Evolutionary conservation across 176 grass and related monocot genomes (phyloP).

Genomic region (Tuctoria greenei): DNA sequence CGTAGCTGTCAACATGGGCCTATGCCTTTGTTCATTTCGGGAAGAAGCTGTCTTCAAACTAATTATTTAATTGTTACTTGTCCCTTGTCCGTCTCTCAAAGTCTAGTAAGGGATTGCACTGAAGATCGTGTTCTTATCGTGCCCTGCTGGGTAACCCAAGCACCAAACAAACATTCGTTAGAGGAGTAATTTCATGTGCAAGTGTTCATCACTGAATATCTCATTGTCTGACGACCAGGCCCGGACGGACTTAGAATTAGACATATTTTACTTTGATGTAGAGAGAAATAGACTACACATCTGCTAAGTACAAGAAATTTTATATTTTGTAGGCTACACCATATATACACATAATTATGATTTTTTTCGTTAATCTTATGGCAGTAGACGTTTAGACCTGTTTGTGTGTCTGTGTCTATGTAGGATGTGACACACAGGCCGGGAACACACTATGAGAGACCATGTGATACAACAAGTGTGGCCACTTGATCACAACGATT

Average conservation of each 20-base stretch:
- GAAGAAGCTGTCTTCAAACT: slow-evolving; percentile 20
- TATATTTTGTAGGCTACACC: no score
- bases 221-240: neutral
- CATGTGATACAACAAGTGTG: slow-evolving; percentile 40
- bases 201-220: no score
- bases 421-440: slow-evolving; percentile 17
- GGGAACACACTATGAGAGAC: slow-evolving; percentile 51
- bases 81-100: slow-evolving; percentile 10
- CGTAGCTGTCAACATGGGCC: slow-evolving; percentile 31
- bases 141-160: neutral
- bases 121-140: neutral
- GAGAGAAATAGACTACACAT: no score
- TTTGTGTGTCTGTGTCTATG: neutral
- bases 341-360: no score
- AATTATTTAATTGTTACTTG: neutral
- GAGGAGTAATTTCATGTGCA: no score
- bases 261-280: no score
- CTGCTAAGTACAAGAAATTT: no score
- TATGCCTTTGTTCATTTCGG: slow-evolving; percentile 12
- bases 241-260: no score
- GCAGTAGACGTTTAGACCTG: neutral
- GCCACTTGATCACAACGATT: slow-evolving; percentile 26
- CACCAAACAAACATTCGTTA: neutral
- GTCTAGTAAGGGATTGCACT: neutral
- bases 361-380: no score